A percentile compares a stretch with the other conserved stretches of the same genome.
Conservation (phyloP, 2,329 filamentous ascomycete species). For the Xylaria sp. region DNA sequence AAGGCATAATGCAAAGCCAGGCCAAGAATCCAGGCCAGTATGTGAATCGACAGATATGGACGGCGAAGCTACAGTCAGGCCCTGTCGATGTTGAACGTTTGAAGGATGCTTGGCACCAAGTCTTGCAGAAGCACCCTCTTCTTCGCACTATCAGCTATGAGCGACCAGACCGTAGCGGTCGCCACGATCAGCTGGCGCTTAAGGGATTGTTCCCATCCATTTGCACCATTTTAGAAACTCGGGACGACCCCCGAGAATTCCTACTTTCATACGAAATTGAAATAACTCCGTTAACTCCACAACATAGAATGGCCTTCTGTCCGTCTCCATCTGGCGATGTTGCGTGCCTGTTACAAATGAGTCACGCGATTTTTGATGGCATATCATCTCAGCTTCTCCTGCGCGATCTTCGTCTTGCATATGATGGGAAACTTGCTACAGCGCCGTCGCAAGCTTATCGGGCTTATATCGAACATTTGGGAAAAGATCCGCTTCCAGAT, state of each 20-base stretch:
- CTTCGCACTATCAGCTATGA: conserved; percentile 24
- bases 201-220: not conserved
- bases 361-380: conserved; percentile 29
- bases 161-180: conserved; percentile 13
- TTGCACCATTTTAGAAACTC: not conserved
- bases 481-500: not conserved
- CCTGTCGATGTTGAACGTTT: not conserved
- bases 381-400: conserved; percentile 14
- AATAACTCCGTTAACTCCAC: conserved; percentile 11
- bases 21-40: conserved; percentile 21
- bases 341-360: conserved; percentile 17
- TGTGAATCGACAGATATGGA: conserved; percentile 14
- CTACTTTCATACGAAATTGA: conserved; percentile 10
- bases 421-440: conserved; percentile 4
- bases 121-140: conserved; percentile 28
- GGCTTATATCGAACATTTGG: conserved; percentile 5
- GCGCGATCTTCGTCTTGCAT: conserved; percentile 24
- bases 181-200: conserved; percentile 24
- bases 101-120: conserved; percentile 16
- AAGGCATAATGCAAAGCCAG: conserved; percentile 22
- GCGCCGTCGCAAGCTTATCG: not conserved
- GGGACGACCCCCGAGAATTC: not conserved
- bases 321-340: conserved; percentile 13
- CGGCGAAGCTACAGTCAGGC: not conserved
- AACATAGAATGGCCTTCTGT: conserved; percentile 24